Percentiles rank a stretch among this genome's conserved stretches.
These are phyloP conservation scores for Begonia masoniana DNA, from an alignment of 306 rosid genomes.

Conservation along the genomic window DNA sequence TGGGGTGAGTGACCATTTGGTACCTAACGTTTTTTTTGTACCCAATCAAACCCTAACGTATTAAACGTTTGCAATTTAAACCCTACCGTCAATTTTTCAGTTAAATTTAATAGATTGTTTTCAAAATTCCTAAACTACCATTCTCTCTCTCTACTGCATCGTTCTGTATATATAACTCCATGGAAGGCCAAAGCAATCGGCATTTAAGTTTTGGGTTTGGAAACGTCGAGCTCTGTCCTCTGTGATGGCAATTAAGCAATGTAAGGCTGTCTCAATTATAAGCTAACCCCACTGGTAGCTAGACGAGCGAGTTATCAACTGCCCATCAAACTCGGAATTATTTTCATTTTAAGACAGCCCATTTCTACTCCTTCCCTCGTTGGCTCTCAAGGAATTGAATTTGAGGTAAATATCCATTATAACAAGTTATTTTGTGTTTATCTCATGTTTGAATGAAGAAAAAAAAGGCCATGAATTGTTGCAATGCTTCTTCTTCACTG, in stretches of 20 bases:
- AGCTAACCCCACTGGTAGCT: neutral
- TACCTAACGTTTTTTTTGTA: too few relatives aligned
- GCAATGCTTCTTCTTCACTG: slow-evolving; percentile 1
- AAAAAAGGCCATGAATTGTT: too few relatives aligned
- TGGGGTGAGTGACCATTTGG: too few relatives aligned
- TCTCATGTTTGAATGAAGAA: too few relatives aligned
- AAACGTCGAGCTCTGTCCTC: neutral
- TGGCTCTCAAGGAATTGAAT: neutral
- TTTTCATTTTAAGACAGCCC: neutral
- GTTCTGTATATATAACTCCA: neutral
- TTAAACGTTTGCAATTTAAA: too few relatives aligned
- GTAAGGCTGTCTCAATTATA: neutral
- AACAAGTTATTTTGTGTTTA: too few relatives aligned
- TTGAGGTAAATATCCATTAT: neutral
- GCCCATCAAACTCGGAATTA: neutral
- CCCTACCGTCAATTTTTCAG: too few relatives aligned
- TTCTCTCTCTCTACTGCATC: neutral
- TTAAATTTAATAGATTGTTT: too few relatives aligned
- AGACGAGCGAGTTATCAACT: neutral
- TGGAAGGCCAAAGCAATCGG: neutral
- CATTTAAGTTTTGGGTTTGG: neutral
- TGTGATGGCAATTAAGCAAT: neutral
- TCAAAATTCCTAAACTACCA: too few relatives aligned
- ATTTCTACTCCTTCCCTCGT: neutral
- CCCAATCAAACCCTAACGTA: too few relatives aligned